phyloP scores from a whole-genome alignment of 1,284 basidiomycete genomes.

The Cutaneotrichosporon sp. region DNA sequence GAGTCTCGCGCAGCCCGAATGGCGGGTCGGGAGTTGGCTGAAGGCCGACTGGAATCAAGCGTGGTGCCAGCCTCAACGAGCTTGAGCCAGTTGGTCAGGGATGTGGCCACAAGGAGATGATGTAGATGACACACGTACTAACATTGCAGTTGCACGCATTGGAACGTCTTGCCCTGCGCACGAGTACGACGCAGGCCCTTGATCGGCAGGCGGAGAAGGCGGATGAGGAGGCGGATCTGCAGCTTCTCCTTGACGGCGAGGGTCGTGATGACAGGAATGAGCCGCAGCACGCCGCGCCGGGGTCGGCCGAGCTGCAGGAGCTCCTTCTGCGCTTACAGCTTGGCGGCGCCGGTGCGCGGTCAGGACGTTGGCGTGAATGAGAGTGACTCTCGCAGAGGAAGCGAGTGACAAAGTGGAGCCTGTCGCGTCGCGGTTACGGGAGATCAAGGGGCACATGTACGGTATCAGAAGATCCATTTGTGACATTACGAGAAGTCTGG shows the following conservation, averaged over 20 bases:
- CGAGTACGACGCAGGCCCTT: constrained; percentile 5
- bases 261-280: constrained; percentile 2
- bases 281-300: constrained; percentile 1
- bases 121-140: neutral
- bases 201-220: constrained; percentile 1
- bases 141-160: constrained; percentile 34
- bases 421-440: neutral
- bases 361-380: neutral
- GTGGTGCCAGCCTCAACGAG: constrained; percentile 1
- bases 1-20: too few species aligned
- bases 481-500: too few species aligned
- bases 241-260: constrained; percentile 26
- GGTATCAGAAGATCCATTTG: too few species aligned
- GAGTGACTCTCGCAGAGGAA: too few species aligned
- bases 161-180: constrained; percentile 35
- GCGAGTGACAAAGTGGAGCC: too few species aligned
- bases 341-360: neutral
- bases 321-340: constrained; percentile 25
- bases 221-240: constrained; percentile 22
- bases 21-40: too few species aligned
- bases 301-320: constrained; percentile 22
- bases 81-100: neutral
- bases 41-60: neutral
- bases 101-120: neutral
- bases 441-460: neutral